Percentiles rank a stretch among this genome's conserved stretches.
These are phyloP conservation scores for Lindgomyces ingoldianus DNA, from an alignment of 495 filamentous ascomycete species.

Conservation along the genomic window DNA sequence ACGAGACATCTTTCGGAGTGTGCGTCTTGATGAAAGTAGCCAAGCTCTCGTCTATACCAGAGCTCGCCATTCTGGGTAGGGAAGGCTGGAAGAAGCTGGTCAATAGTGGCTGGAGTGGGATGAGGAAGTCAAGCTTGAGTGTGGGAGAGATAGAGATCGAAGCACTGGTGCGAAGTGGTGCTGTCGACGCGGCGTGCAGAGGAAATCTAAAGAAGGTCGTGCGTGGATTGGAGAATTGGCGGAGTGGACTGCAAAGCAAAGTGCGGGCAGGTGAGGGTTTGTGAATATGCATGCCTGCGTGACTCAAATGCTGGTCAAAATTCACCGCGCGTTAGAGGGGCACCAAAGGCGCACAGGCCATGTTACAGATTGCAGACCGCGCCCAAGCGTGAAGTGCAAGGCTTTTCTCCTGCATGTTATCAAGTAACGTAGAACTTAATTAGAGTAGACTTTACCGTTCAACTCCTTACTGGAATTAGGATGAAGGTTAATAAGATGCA, in stretches of 20 bases:
- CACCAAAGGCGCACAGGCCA: too few species aligned
- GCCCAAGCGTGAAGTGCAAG: background rate
- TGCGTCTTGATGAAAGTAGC: slow-evolving; percentile 58
- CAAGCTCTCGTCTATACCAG: slow-evolving; percentile 55
- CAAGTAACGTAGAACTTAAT: background rate
- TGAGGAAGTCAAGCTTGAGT: slow-evolving; percentile 3
- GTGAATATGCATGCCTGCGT: slow-evolving; percentile 26
- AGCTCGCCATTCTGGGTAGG: slow-evolving; percentile 52
- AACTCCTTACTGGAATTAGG: too few species aligned
- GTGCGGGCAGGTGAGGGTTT: background rate
- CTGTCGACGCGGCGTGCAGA: background rate
- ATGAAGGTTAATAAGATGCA: too few species aligned
- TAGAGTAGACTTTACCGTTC: too few species aligned
- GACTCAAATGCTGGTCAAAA: slow-evolving; percentile 26
- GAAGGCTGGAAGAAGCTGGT: slow-evolving; percentile 17
- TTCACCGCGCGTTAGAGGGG: slow-evolving; percentile 23
- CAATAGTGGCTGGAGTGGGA: slow-evolving; percentile 3
- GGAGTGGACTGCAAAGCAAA: slow-evolving; percentile 6
- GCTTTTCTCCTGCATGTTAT: background rate
- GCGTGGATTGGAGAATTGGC: slow-evolving; percentile 16
- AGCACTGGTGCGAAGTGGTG: background rate
- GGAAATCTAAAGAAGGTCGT: background rate
- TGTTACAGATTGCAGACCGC: background rate
- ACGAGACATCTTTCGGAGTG: slow-evolving; percentile 50
- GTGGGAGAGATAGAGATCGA: background rate